Conservation (phyloP, 192 early-diverging fungal genomes). For the Jimgerdemannia flammicorona region DNA sequence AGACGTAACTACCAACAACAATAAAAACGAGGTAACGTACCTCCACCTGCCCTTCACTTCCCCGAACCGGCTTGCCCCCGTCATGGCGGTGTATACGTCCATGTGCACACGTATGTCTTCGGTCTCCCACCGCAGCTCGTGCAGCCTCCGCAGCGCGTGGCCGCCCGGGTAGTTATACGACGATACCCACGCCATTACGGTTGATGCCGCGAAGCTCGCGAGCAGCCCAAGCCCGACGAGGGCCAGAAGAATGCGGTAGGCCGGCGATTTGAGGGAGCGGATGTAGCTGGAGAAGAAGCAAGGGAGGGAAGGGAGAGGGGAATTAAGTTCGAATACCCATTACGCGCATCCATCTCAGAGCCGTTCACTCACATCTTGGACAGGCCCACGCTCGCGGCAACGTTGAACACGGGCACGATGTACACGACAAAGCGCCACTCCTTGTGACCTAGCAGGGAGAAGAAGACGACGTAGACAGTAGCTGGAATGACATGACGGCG, state of each 20-base stretch:
- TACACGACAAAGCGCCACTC: conserved; percentile 96
- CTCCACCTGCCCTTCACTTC: conserved; percentile 8
- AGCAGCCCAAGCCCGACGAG: conserved; percentile 16
- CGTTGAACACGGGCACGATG: conserved; percentile 75
- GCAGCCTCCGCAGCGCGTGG: conserved; percentile 61
- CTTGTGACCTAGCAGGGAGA: conserved; percentile 85
- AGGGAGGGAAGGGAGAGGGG: background rate
- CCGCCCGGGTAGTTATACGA: conserved; percentile 90
- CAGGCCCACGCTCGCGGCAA: conserved; percentile 57
- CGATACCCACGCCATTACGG: conserved; percentile 54
- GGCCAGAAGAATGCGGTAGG: conserved; percentile 22
- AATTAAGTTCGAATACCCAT: background rate
- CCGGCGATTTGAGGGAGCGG: conserved; percentile 18
- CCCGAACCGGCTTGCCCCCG: conserved; percentile 79
- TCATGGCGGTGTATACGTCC: conserved; percentile 75
- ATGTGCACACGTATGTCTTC: conserved; percentile 52
- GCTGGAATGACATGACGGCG: conserved; percentile 52
- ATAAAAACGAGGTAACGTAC: background rate
- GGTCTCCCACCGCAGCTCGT: conserved; percentile 28
- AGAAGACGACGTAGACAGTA: conserved; percentile 53
- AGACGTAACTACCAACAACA: too few species aligned
- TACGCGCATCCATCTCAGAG: too few species aligned
- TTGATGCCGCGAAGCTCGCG: conserved; percentile 22
- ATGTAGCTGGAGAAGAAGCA: background rate
- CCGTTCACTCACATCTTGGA: conserved; percentile 32